phyloP scores from a whole-genome alignment of 2,329 filamentous ascomycete species.

The Penicillium griseofulvum region DNA sequence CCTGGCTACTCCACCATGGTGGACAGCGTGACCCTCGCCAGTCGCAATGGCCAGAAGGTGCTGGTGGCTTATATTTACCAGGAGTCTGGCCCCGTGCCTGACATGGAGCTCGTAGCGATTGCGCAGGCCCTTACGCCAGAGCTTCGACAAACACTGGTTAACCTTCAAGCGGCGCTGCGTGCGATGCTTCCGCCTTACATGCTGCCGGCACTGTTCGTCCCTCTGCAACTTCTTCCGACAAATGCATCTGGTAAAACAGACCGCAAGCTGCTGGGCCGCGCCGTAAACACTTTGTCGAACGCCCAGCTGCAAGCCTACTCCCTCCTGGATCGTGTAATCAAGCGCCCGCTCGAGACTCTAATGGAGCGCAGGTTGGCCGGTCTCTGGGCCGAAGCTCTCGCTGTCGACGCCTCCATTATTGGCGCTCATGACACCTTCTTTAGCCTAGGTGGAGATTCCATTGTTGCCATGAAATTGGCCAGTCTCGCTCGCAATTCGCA shows the following conservation, averaged over 20 bases:
- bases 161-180: not conserved
- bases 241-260: not conserved
- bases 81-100: not conserved
- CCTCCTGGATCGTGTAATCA: not conserved
- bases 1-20: not conserved
- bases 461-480: conserved; percentile 21
- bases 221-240: not conserved
- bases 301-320: not conserved
- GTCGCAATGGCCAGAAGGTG: not conserved
- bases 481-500: conserved; percentile 11
- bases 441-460: conserved; percentile 4
- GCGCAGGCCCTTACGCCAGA: not conserved
- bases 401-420: not conserved
- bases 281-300: not conserved
- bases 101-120: not conserved
- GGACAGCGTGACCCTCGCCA: not conserved
- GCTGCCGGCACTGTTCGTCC: not conserved
- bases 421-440: not conserved
- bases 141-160: not conserved
- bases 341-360: not conserved
- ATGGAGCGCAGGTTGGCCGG: not conserved
- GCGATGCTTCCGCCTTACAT: not conserved
- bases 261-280: not conserved
- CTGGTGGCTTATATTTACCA: not conserved
- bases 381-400: not conserved